phyloP scores from a whole-genome alignment of 305 asterid species.

The Rubia balearica region DNA sequence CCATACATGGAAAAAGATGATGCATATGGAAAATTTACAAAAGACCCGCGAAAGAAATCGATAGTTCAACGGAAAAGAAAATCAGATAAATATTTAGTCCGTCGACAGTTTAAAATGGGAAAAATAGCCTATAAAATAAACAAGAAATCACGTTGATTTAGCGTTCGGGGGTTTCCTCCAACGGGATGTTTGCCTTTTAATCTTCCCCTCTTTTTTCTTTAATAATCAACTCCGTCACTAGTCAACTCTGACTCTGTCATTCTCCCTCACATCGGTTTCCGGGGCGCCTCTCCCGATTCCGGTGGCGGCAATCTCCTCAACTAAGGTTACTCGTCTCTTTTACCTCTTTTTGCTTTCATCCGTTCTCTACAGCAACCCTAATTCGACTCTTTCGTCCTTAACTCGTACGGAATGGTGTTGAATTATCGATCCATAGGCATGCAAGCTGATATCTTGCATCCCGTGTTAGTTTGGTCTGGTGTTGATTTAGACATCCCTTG shows the following conservation, averaged over 20 bases:
- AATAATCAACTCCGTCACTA: neutral
- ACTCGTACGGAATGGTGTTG: neutral
- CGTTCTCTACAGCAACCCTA: neutral
- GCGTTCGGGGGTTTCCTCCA: neutral
- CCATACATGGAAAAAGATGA: no score
- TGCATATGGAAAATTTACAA: no score
- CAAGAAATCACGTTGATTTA: neutral
- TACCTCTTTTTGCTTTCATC: neutral
- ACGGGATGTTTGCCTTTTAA: neutral
- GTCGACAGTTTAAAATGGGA: no score
- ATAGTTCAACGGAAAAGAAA: no score
- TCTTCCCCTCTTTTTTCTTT: neutral
- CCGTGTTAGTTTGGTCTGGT: neutral
- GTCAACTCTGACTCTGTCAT: neutral
- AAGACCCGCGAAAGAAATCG: no score
- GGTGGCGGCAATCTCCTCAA: conserved; percentile 1
- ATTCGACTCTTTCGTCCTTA: neutral
- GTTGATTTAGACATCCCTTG: neutral
- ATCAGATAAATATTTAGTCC: no score
- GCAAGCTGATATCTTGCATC: neutral
- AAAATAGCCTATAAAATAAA: no score
- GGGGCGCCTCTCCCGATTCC: neutral
- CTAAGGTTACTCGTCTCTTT: neutral
- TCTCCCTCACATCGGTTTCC: neutral
- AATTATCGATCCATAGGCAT: neutral